Evolutionary conservation across 345 rosid species (phyloP).

Genomic region (Raphanus raphanistrum): DNA sequence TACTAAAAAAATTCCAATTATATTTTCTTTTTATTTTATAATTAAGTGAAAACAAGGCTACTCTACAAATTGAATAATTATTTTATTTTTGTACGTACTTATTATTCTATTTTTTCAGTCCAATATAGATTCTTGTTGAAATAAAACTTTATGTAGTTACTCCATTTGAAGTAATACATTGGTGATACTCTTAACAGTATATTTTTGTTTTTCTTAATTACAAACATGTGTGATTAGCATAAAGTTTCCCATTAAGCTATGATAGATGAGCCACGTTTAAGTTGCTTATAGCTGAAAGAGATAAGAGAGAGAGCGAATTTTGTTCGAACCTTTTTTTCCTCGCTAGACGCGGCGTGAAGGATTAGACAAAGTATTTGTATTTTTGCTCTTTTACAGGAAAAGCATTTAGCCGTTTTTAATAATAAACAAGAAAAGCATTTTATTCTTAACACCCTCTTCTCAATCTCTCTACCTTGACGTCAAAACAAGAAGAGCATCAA

Average conservation of each 20-base stretch:
- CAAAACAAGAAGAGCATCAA: constrained; percentile 7
- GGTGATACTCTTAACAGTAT: no score
- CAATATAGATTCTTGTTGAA: no score
- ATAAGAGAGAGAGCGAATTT: constrained; percentile 18
- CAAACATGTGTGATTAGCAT: not conserved
- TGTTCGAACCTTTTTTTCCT: constrained; percentile 3
- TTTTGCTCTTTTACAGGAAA: constrained; percentile 21
- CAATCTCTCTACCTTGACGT: constrained; percentile 16
- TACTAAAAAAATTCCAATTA: no score
- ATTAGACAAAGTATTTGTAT: constrained; percentile 31
- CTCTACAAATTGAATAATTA: no score
- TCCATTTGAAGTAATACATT: no score
- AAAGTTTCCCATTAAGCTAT: no score
- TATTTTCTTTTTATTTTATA: no score
- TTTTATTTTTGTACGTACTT: no score
- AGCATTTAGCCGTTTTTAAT: constrained; percentile 25
- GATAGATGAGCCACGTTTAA: not conserved
- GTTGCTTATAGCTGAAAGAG: not conserved
- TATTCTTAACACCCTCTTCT: constrained; percentile 26
- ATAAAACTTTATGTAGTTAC: no score
- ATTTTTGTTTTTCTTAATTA: no score
- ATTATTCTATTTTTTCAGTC: no score
- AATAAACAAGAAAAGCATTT: constrained; percentile 33
- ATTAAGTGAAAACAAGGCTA: no score
- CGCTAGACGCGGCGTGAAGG: constrained; percentile 44